Percentiles rank a stretch among this genome's conserved stretches.
These are phyloP conservation scores for Brassica balearica DNA, from an alignment of 441 rosid genomes.

Conservation along the genomic window DNA sequence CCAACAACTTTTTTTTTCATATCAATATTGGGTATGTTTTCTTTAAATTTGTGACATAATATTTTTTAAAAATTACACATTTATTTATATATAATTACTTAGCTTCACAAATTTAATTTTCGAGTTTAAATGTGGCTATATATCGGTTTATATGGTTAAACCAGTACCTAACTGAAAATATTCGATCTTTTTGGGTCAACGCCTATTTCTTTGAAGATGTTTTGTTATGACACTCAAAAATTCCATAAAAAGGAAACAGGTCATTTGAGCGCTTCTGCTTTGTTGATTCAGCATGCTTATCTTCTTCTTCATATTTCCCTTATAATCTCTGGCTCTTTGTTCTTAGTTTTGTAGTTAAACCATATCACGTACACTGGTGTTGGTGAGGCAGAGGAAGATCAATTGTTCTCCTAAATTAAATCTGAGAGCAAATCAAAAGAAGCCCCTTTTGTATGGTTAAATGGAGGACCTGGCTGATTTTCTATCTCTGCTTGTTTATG, in stretches of 20 bases:
- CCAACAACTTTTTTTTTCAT: not conserved
- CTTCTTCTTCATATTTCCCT: not conserved
- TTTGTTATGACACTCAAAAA: not conserved
- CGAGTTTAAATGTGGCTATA: not conserved
- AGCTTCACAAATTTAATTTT: not conserved
- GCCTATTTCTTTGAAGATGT: conserved; percentile 10
- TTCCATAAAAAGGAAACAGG: not conserved
- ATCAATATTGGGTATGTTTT: not conserved
- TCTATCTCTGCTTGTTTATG: not conserved
- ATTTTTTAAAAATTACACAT: not conserved
- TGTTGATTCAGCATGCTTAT: not conserved
- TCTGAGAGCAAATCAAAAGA: not conserved
- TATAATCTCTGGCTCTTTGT: not conserved
- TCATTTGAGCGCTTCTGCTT: not conserved
- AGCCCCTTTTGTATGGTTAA: not conserved
- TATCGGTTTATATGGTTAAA: conserved; percentile 10
- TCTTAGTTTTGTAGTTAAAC: not conserved
- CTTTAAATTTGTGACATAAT: not conserved
- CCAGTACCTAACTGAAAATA: conserved; percentile 12
- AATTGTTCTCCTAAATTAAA: not conserved
- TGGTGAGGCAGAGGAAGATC: not conserved
- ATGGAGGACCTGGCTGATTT: not conserved
- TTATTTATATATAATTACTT: not conserved
- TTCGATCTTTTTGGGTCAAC: conserved; percentile 9
- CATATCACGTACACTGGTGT: not conserved